A percentile compares a stretch with the other conserved stretches of the same genome.
Evolutionary conservation across 1,284 basidiomycete species (phyloP).

Genomic region (Microbotryum violaceum): DNA sequence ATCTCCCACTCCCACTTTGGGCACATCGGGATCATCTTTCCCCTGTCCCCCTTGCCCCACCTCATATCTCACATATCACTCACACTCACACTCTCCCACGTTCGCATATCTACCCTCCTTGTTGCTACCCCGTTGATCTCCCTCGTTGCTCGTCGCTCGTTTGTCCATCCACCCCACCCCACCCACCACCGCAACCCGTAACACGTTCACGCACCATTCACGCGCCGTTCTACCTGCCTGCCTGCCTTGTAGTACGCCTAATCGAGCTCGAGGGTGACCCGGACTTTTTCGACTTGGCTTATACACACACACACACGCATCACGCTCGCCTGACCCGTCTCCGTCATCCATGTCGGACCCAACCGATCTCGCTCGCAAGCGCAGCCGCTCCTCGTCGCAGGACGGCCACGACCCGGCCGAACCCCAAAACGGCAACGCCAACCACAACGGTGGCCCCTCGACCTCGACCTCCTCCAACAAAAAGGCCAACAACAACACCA

Average conservation of each 20-base stretch:
- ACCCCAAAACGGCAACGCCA: constrained; percentile 20
- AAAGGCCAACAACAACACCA: constrained; percentile 25
- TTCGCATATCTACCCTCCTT: not conserved
- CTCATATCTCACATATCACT: not conserved
- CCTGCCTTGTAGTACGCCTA: too few relatives aligned
- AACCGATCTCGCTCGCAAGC: constrained; percentile 28
- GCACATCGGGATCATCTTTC: too few relatives aligned
- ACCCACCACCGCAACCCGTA: too few relatives aligned
- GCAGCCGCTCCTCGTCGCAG: constrained; percentile 30
- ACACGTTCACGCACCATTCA: too few relatives aligned
- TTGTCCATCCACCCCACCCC: too few relatives aligned
- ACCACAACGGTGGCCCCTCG: constrained; percentile 15
- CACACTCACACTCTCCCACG: not conserved
- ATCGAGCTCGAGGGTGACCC: too few relatives aligned
- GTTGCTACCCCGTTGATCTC: not conserved
- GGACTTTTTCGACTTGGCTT: too few relatives aligned
- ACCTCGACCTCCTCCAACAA: constrained; percentile 9
- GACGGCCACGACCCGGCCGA: constrained; percentile 12
- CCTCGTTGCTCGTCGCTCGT: not conserved
- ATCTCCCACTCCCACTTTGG: too few relatives aligned
- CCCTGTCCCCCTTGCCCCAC: too few relatives aligned
- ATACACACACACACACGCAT: too few relatives aligned
- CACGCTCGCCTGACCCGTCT: too few relatives aligned
- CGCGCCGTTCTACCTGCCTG: too few relatives aligned
- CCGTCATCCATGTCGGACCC: constrained; percentile 19